These are phyloP conservation scores for Colletotrichum sp. DNA, from an alignment of 2,329 filamentous ascomycete genomes.

Conservation along the genomic window DNA sequence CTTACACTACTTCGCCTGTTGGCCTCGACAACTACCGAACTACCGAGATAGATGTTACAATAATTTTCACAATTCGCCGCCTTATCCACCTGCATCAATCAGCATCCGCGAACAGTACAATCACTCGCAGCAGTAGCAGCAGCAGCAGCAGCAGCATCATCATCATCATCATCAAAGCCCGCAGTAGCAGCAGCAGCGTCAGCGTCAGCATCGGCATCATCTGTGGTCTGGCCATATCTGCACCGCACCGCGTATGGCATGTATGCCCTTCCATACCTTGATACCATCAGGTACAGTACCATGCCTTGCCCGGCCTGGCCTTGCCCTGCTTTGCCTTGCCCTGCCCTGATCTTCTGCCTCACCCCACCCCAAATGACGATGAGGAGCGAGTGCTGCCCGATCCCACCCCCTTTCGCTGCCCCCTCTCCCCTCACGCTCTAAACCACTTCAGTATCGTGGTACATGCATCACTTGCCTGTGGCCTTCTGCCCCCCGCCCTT, in stretches of 20 bases:
- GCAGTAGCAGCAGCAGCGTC: neutral
- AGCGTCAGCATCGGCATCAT: neutral
- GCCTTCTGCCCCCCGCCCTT: constrained; percentile 4
- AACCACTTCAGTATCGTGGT: constrained; percentile 11
- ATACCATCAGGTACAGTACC: neutral
- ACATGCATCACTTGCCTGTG: constrained; percentile 16
- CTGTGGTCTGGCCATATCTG: neutral
- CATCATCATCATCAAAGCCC: neutral
- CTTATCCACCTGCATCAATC: neutral
- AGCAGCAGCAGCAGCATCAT: neutral
- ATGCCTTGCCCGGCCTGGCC: neutral
- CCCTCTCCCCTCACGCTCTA: neutral
- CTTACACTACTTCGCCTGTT: neutral
- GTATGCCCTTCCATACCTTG: neutral
- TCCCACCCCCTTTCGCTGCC: constrained; percentile 10
- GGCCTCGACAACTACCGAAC: neutral
- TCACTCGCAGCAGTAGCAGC: neutral
- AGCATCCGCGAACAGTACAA: neutral
- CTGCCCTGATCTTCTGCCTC: constrained; percentile 7
- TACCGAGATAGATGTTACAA: neutral
- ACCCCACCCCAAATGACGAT: constrained; percentile 11
- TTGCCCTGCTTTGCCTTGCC: neutral
- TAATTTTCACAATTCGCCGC: neutral
- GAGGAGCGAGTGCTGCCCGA: constrained; percentile 16
- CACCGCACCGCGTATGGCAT: neutral